Conservation (phyloP, 2,329 filamentous ascomycete species). For the Aspergillus sp. region DNA sequence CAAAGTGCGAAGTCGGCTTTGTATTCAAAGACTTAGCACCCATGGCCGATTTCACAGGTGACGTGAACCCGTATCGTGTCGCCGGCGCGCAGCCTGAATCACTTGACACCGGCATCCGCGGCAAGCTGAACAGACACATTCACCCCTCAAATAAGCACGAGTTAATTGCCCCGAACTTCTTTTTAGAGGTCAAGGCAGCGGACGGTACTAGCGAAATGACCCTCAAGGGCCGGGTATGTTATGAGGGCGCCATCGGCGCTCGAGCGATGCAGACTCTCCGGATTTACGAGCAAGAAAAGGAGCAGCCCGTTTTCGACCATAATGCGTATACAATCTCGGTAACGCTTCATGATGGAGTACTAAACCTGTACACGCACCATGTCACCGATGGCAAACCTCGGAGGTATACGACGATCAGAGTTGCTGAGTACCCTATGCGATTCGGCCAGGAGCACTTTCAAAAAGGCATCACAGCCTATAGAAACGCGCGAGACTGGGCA, state of each 20-base stretch:
- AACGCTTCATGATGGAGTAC: not conserved
- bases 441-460: not conserved
- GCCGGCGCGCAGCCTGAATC: not conserved
- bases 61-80: not conserved
- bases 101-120: not conserved
- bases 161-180: not conserved
- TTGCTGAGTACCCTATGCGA: not conserved
- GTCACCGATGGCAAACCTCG: no score
- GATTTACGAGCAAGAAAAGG: not conserved
- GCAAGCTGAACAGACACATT: not conserved
- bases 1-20: no score
- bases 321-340: not conserved
- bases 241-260: not conserved
- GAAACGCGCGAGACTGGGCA: not conserved
- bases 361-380: not conserved
- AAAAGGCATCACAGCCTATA: not conserved
- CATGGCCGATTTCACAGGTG: no score
- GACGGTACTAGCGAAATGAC: no score
- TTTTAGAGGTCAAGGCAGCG: not conserved
- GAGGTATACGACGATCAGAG: not conserved
- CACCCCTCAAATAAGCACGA: not conserved
- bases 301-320: not conserved
- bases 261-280: not conserved
- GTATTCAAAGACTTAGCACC: no score
- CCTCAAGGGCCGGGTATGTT: not conserved